These are phyloP conservation scores for Gyromitra esculenta DNA, from an alignment of 2,329 filamentous ascomycete genomes.

Conservation along the genomic window DNA sequence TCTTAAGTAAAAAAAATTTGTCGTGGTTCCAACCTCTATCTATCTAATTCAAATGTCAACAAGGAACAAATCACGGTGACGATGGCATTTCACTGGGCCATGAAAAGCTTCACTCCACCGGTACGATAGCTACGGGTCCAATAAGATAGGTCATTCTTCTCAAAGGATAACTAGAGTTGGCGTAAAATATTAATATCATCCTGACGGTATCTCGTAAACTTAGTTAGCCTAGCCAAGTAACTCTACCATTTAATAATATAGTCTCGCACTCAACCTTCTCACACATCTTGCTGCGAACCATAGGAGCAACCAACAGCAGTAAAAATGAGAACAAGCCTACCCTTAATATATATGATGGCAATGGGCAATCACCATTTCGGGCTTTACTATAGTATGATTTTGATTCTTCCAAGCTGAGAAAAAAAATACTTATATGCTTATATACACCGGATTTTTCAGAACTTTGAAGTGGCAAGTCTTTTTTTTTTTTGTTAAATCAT, in stretches of 20 bases:
- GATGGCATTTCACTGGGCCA: slow-evolving; percentile 11
- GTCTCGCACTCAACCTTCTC: too few relatives aligned
- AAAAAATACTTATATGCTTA: not conserved
- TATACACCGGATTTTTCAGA: not conserved
- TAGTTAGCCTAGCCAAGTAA: not conserved
- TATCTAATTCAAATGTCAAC: too few relatives aligned
- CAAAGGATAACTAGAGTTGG: not conserved
- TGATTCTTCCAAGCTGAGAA: not conserved
- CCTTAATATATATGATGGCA: not conserved
- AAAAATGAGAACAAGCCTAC: not conserved
- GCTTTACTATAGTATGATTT: not conserved
- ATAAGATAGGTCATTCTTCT: not conserved
- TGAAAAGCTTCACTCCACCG: slow-evolving; percentile 1
- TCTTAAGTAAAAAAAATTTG: too few relatives aligned
- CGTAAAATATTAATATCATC: not conserved
- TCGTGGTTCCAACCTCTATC: not conserved
- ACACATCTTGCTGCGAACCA: too few relatives aligned
- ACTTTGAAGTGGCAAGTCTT: not conserved
- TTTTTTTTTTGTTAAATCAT: too few relatives aligned
- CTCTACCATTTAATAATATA: too few relatives aligned
- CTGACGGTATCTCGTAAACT: not conserved
- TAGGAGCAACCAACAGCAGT: too few relatives aligned
- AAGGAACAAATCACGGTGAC: not conserved
- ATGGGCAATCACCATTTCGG: not conserved
- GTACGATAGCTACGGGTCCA: not conserved